Percentiles rank a stretch among this genome's conserved stretches.
Conservation (phyloP, 805 yeast species). For the Hanseniaspora thailandica region DNA sequence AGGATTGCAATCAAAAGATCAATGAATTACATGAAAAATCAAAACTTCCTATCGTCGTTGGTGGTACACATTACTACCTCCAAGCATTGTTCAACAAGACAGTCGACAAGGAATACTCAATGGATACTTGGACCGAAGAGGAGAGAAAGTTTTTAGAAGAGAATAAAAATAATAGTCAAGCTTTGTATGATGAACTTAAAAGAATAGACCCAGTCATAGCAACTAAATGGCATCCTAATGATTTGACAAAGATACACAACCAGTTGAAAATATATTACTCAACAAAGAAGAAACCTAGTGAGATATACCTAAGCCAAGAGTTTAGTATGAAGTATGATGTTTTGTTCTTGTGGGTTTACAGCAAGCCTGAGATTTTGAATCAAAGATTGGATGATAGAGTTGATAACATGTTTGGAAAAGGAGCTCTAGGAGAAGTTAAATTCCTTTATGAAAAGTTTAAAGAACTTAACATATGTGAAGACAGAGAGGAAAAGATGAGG, state of each 20-base stretch:
- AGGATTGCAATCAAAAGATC: conserved; percentile 54
- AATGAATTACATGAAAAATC: conserved; percentile 53
- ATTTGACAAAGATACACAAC: conserved; percentile 61
- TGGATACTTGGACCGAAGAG: conserved; percentile 28
- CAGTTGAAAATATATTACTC: conserved; percentile 68
- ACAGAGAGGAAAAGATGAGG: conserved; percentile 39
- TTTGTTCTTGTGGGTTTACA: conserved; percentile 71
- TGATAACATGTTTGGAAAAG: conserved; percentile 63
- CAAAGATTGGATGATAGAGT: conserved; percentile 65
- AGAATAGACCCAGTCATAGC: conserved; percentile 61
- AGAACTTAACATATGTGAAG: conserved; percentile 21
- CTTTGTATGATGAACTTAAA: conserved; percentile 38
- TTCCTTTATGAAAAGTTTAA: conserved; percentile 41
- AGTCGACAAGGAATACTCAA: conserved; percentile 29
- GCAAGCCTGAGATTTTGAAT: conserved; percentile 47
- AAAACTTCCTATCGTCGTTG: conserved; percentile 77
- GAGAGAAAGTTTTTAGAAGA: conserved; percentile 20
- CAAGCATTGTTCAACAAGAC: conserved; percentile 65
- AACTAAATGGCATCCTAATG: conserved; percentile 83
- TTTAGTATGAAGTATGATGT: conserved; percentile 47
- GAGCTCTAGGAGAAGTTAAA: conserved; percentile 59
- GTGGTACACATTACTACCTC: conserved; percentile 91
- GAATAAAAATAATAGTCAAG: background rate
- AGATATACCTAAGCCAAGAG: conserved; percentile 54
- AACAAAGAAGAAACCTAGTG: conserved; percentile 60